phyloP scores from a whole-genome alignment of 192 early-diverging fungal genomes.

The Coemansia sp. region DNA sequence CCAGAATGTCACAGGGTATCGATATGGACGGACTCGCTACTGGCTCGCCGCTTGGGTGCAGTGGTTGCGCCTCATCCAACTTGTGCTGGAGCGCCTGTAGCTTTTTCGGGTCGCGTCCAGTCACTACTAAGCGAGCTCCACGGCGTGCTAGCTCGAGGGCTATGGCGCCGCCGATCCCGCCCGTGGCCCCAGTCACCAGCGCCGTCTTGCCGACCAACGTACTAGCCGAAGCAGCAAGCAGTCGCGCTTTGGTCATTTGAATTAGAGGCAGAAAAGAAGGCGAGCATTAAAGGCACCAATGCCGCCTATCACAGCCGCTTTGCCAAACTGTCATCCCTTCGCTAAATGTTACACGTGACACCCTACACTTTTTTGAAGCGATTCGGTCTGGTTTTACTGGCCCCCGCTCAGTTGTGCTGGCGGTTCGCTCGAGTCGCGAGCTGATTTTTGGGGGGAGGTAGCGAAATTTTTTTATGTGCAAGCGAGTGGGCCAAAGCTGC shows the following conservation, averaged over 20 bases:
- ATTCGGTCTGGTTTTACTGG: neutral
- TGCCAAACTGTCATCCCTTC: neutral
- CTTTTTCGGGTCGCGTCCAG: conserved; percentile 55
- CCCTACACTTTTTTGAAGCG: conserved; percentile 31
- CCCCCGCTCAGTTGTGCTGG: neutral
- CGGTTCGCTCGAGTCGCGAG: neutral
- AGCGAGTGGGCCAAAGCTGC: neutral
- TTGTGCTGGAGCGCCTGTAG: conserved; percentile 20
- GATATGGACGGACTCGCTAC: neutral
- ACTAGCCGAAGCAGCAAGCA: neutral
- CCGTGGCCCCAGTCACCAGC: conserved; percentile 69
- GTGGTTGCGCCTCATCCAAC: neutral
- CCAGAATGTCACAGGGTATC: conserved; percentile 18
- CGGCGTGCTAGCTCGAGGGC: conserved; percentile 60
- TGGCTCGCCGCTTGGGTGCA: neutral
- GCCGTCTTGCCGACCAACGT: conserved; percentile 38
- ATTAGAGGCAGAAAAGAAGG: neutral
- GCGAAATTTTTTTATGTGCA: conserved; percentile 18
- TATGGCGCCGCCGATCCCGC: conserved; percentile 74
- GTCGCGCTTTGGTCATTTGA: conserved; percentile 5
- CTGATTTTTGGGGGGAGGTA: neutral
- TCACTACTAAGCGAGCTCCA: conserved; percentile 57
- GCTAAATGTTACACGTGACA: conserved; percentile 18
- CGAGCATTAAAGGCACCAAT: neutral
- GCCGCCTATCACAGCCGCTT: neutral